Conservation (phyloP, 192 early-diverging fungal genomes). For the Haplosporangium gracile region DNA sequence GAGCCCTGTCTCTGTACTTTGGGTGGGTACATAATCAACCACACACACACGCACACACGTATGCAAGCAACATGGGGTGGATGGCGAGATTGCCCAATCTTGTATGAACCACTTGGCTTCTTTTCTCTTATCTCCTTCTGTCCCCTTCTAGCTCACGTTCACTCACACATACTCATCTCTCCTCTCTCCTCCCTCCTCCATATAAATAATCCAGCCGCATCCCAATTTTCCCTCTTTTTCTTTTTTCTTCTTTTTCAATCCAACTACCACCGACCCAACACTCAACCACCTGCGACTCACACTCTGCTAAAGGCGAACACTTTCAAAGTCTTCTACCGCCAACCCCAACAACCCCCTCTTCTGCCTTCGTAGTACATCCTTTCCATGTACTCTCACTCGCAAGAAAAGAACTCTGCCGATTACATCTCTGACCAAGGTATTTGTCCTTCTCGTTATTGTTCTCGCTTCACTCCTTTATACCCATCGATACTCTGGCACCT, state of each 20-base stretch:
- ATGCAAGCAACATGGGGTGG: not conserved
- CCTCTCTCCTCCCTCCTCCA: not conserved
- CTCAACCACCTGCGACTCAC: not conserved
- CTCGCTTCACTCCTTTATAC: too few relatives aligned
- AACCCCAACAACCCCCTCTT: not conserved
- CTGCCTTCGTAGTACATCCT: slow-evolving; percentile 44
- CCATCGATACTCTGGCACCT: not conserved
- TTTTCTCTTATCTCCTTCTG: not conserved
- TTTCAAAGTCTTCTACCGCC: not conserved
- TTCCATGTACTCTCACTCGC: slow-evolving; percentile 85
- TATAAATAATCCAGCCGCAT: not conserved
- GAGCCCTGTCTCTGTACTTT: not conserved
- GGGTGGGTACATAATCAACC: too few relatives aligned
- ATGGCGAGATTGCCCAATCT: not conserved
- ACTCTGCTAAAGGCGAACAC: slow-evolving; percentile 18
- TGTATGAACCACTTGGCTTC: too few relatives aligned
- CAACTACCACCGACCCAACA: not conserved
- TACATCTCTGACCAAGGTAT: slow-evolving; percentile 91
- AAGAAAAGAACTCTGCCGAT: slow-evolving; percentile 89
- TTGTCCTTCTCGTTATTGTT: not conserved
- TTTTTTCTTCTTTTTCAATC: not conserved
- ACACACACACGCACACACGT: not conserved
- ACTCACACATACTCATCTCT: not conserved
- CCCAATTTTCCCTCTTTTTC: slow-evolving; percentile 6
- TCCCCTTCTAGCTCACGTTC: not conserved